Evolutionary conservation across 306 rosid genomes (phyloP).

Genomic region (Medicago ruthenica): DNA sequence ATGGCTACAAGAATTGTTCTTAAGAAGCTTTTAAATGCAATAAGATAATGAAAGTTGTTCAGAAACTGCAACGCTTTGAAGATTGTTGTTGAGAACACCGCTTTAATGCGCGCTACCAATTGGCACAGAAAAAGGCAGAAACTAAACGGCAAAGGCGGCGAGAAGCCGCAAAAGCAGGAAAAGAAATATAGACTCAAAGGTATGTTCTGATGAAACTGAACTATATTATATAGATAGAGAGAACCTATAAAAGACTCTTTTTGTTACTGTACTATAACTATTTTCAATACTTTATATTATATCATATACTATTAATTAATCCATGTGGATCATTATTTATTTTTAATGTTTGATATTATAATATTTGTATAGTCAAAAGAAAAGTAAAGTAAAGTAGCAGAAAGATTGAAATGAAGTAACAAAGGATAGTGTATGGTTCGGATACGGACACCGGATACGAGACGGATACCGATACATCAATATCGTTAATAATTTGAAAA

Average conservation of each 20-base stretch:
- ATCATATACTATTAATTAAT: not conserved
- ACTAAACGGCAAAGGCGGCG: slow-evolving; percentile 71
- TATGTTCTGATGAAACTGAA: slow-evolving; percentile 21
- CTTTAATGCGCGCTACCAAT: slow-evolving; percentile 75
- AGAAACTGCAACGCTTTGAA: not conserved
- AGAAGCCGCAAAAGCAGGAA: slow-evolving; percentile 68
- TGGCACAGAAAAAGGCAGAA: slow-evolving; percentile 56
- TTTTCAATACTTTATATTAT: too few relatives aligned
- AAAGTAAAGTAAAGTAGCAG: slow-evolving; percentile 9
- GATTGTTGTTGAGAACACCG: not conserved
- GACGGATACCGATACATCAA: too few relatives aligned
- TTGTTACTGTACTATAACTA: slow-evolving; percentile 6
- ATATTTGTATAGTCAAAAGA: slow-evolving; percentile 11
- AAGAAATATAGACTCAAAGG: slow-evolving; percentile 20
- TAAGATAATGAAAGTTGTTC: slow-evolving; percentile 33
- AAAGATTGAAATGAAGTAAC: slow-evolving; percentile 4
- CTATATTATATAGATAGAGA: not conserved
- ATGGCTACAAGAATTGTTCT: slow-evolving; percentile 22
- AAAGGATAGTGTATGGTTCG: not conserved
- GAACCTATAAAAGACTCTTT: not conserved
- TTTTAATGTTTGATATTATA: not conserved
- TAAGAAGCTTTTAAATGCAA: slow-evolving; percentile 56
- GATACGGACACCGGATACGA: too few relatives aligned
- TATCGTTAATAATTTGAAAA: too few relatives aligned
- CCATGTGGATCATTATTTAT: not conserved